phyloP scores from a whole-genome alignment of 495 filamentous ascomycete species.

The Aspergillus coremiiformis region DNA sequence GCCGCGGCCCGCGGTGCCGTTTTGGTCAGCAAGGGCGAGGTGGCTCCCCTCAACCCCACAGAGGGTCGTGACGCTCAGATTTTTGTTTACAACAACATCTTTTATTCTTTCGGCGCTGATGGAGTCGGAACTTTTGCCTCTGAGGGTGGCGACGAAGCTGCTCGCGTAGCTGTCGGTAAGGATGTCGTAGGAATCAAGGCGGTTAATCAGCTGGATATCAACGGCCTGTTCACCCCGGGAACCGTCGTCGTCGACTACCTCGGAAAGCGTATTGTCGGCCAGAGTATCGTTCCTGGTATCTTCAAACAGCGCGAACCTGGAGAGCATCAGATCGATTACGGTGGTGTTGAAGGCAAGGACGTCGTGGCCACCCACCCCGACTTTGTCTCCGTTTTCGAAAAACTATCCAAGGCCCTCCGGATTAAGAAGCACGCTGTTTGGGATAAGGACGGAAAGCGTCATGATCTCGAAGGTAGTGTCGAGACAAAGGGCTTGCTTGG shows the following conservation, averaged over 20 bases:
- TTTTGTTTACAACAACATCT: constrained; percentile 99
- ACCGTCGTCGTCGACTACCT: constrained; percentile 97
- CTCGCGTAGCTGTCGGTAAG: constrained; percentile 92
- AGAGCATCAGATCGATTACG: constrained; percentile 98
- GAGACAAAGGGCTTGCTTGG: constrained; percentile 97
- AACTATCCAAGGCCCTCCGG: constrained; percentile 75
- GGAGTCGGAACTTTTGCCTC: constrained; percentile 94
- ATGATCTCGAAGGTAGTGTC: constrained; percentile 90
- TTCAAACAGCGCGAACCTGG: constrained; percentile 98
- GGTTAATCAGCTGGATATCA: constrained; percentile 95
- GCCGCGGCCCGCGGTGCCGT: constrained; percentile 91
- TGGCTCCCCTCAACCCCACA: constrained; percentile 94
- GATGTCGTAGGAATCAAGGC: constrained; percentile 89
- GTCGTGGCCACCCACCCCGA: constrained; percentile 81
- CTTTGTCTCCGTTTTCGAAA: constrained; percentile 79
- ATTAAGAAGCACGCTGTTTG: constrained; percentile 96
- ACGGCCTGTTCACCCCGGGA: constrained; percentile 86
- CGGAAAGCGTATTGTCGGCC: constrained; percentile 92
- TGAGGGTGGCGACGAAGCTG: constrained; percentile 96
- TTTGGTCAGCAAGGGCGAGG: constrained; percentile 84
- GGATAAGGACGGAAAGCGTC: constrained; percentile 89
- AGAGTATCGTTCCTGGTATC: constrained; percentile 97
- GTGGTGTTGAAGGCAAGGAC: constrained; percentile 95
- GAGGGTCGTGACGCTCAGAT: constrained; percentile 92
- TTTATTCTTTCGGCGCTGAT: constrained; percentile 97